Percentiles rank a stretch among this genome's conserved stretches.
phyloP scores from a whole-genome alignment of 176 grass and related monocot species.

The Aegilops umbellulata region DNA sequence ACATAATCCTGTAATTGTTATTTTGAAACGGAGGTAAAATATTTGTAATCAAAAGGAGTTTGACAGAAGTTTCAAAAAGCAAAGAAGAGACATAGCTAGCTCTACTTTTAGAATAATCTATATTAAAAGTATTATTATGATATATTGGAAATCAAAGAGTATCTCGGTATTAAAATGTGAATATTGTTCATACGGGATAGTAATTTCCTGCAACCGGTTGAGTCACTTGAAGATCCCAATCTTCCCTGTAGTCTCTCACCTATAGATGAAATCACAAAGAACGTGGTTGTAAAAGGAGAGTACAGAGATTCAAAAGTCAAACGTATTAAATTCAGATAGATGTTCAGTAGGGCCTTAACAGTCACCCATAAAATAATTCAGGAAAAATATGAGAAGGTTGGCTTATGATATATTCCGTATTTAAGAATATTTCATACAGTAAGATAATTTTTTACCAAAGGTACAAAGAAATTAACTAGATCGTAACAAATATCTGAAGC shows the following conservation, averaged over 20 bases:
- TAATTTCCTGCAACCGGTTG: slow-evolving; percentile 92
- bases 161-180: background rate
- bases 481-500: background rate
- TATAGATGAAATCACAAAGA: slow-evolving; percentile 43
- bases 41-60: background rate
- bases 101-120: background rate
- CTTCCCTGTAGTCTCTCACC: slow-evolving; percentile 78
- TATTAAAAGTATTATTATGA: background rate
- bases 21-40: background rate
- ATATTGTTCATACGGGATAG: slow-evolving; percentile 65
- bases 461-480: background rate
- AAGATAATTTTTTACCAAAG: background rate
- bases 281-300: slow-evolving; percentile 6
- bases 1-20: background rate
- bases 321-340: background rate
- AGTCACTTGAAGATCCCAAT: slow-evolving; percentile 85
- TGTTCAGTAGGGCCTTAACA: background rate
- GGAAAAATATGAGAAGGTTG: background rate
- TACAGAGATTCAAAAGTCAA: background rate
- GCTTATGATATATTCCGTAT: background rate
- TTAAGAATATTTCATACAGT: background rate
- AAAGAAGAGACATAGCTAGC: background rate
- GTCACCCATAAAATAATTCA: background rate
- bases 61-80: background rate
- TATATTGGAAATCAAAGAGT: background rate